These are phyloP conservation scores for Mucor circinelloides DNA, from an alignment of 371 early-diverging fungal species.

Conservation along the genomic window DNA sequence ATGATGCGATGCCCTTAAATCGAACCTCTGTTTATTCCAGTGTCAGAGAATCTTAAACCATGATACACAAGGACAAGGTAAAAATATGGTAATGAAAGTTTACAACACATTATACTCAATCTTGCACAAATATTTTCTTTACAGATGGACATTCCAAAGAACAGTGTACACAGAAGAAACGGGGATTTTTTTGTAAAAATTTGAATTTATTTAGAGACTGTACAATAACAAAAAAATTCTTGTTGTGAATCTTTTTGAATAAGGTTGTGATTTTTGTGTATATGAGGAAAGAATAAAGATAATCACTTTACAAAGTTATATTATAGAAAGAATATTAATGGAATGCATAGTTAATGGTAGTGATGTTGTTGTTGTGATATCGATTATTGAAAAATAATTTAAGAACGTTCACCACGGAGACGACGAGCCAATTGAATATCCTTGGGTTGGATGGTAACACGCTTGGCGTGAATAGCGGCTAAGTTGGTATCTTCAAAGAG, in stretches of 20 bases:
- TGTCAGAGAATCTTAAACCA: too few relatives aligned
- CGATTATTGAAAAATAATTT: conserved; percentile 87
- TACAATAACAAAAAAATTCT: conserved; percentile 1
- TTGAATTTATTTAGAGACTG: background rate
- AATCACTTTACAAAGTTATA: background rate
- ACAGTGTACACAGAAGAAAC: background rate
- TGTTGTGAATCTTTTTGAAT: background rate
- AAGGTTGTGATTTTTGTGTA: background rate
- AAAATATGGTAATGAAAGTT: too few relatives aligned
- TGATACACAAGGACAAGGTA: too few relatives aligned
- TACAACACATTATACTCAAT: too few relatives aligned
- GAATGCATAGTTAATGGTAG: background rate
- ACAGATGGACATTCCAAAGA: background rate
- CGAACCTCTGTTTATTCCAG: too few relatives aligned
- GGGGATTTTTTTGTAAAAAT: background rate
- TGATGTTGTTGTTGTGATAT: conserved; percentile 65
- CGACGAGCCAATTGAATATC: conserved; percentile 92
- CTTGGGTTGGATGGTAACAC: conserved; percentile 95
- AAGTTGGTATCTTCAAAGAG: conserved; percentile 78
- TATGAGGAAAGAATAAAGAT: background rate
- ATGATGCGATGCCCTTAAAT: too few relatives aligned
- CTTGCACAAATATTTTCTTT: too few relatives aligned
- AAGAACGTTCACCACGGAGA: conserved; percentile 63
- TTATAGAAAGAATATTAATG: conserved; percentile 1
- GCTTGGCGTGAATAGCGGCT: conserved; percentile 95